Base-by-base conservation (phyloP, 306 rosid genomes). In the Medicago arabica region DNA sequence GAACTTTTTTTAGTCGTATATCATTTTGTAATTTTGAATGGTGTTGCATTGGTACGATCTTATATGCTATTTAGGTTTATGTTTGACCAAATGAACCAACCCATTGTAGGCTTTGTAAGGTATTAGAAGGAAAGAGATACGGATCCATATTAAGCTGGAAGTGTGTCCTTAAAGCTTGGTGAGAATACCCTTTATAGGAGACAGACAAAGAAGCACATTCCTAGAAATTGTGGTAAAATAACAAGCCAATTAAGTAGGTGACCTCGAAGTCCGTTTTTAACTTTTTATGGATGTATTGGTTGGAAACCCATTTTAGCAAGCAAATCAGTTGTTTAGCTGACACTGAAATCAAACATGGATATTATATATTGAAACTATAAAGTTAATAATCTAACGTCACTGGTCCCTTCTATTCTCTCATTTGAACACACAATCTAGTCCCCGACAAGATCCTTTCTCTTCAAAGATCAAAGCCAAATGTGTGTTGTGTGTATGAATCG, bases 241-340 rank as follows among this genome's bases (percentile, higher is more conserved):
- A 59, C 10, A 61, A 69, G 65, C 74, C 57, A 63, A 36, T n/a
- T 64, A 76, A 65, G 79, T 82, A 66, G 82, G 79, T 82, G 78
- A 43, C 67, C 72, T 78, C 19, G 70, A 87, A 75, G 80, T 84
- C 84, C 39, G 72, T 60, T 74, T 82, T 84, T 75, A 43, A 73
- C 40, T 7, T 61, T 57, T 76, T 83, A 54, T 77, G 36, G 64
- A 84, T 74, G 88, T 72, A 72, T 88, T 86, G 82, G 88, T 84
- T 86, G 64, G 87, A 86, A 88, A 88, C 82, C 86, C 81, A 75
- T 75, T 75, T 18, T 75, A 78, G 44, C 86, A 82, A 86, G 90
- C 90, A 84, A 88, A 68, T 83, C 81, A 84, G 84, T 86, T 83
- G 88, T 88, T 86, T 88, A 78, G 83, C 89, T 81, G 88, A 86